A percentile compares a stretch with the other conserved stretches of the same genome.
Evolutionary conservation across 345 rosid genomes (phyloP).

Genomic region (Jatropha curcas): DNA sequence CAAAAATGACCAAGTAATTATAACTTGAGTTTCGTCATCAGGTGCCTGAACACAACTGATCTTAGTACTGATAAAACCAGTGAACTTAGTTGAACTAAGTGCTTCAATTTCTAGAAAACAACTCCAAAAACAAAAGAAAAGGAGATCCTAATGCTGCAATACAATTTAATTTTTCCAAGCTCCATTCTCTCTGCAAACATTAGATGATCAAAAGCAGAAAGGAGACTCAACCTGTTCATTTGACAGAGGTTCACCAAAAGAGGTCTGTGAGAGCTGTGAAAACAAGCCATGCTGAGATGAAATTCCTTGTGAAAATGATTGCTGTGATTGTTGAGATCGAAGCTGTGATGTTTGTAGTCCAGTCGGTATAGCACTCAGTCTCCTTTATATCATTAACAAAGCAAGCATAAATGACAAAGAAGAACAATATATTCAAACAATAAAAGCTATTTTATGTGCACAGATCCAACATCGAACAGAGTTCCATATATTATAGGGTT

Average conservation of each 20-base stretch:
- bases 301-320: conserved; percentile 81
- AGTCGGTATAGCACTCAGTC: conserved; percentile 42
- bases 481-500: neutral
- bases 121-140: neutral
- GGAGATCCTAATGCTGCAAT: neutral
- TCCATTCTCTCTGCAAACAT: neutral
- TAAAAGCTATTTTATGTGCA: too few relatives aligned
- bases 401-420: neutral
- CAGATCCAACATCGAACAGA: neutral
- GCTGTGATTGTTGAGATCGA: conserved; percentile 71
- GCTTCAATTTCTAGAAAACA: neutral
- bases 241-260: conserved; percentile 55
- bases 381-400: conserved; percentile 41
- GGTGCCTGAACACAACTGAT: neutral
- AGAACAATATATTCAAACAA: neutral
- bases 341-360: conserved; percentile 65
- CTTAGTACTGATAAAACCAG: neutral
- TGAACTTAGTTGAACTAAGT: neutral
- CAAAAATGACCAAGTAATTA: neutral
- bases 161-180: neutral
- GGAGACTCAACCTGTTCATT: conserved; percentile 57
- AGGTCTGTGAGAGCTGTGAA: conserved; percentile 81
- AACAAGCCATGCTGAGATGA: conserved; percentile 77
- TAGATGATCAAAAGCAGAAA: conserved; percentile 10
- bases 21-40: neutral